Conservation (phyloP, 2,329 filamentous ascomycete species). For the Pseudopithomyces chartarum region DNA sequence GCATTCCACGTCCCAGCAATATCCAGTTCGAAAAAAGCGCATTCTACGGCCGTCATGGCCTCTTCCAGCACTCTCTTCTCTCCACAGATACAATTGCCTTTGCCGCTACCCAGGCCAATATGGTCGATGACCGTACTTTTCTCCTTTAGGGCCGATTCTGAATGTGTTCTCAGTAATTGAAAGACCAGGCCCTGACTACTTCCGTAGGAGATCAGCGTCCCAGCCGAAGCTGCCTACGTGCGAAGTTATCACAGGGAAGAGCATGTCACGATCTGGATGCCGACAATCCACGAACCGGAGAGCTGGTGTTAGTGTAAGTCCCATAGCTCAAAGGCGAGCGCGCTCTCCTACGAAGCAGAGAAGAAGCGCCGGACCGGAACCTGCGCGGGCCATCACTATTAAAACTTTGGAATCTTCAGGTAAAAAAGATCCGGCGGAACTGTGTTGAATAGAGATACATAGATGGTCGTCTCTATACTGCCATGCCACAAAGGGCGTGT, state of each 20-base stretch:
- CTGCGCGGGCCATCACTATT: slow-evolving; percentile 51
- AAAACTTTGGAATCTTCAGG: slow-evolving; percentile 46
- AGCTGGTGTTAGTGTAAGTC: not conserved
- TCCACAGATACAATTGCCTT: not conserved
- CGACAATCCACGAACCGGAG: not conserved
- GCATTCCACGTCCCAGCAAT: no score
- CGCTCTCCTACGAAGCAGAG: slow-evolving; percentile 41
- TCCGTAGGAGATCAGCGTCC: not conserved
- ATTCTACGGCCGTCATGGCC: not conserved
- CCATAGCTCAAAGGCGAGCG: slow-evolving; percentile 7
- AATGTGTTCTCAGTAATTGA: not conserved
- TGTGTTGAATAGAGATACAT: slow-evolving; percentile 40
- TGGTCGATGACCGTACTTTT: not conserved
- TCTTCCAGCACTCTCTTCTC: not conserved
- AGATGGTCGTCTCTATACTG: slow-evolving; percentile 38
- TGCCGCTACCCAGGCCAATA: not conserved
- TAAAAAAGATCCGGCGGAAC: slow-evolving; percentile 45
- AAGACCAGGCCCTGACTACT: not conserved
- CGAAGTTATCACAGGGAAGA: not conserved
- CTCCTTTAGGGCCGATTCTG: not conserved
- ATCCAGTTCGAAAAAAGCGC: not conserved
- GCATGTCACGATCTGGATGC: not conserved
- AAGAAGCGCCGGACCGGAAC: slow-evolving; percentile 37
- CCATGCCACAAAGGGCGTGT: slow-evolving; percentile 38
- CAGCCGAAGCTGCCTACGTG: not conserved